phyloP scores from a whole-genome alignment of 257 asterid species.

The Solanum lignicaule region DNA sequence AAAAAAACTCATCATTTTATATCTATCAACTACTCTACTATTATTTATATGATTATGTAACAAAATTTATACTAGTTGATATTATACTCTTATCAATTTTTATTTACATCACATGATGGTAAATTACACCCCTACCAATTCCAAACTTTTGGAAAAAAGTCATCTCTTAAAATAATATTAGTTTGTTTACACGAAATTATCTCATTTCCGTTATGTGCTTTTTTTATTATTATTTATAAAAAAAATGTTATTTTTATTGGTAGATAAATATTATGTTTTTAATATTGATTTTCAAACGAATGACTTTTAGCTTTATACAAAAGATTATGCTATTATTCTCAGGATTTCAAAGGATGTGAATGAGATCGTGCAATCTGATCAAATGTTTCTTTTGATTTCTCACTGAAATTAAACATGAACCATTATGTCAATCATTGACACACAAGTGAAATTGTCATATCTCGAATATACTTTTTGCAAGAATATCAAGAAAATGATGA shows the following conservation, averaged over 20 bases:
- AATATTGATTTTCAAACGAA: too few relatives aligned
- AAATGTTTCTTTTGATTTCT: not conserved
- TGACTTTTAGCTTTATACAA: not conserved
- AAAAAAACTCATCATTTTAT: not conserved
- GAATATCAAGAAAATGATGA: not conserved
- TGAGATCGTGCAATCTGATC: not conserved
- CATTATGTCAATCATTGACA: not conserved
- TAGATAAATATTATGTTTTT: too few relatives aligned
- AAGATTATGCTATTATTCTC: too few relatives aligned
- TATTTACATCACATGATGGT: too few relatives aligned
- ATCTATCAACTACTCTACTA: not conserved
- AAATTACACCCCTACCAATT: not conserved
- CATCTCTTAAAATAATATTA: too few relatives aligned
- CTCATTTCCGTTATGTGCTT: not conserved
- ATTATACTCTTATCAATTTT: not conserved
- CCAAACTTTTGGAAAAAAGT: not conserved
- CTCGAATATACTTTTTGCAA: too few relatives aligned
- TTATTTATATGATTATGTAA: too few relatives aligned
- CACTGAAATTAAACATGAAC: not conserved
- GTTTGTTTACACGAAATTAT: too few relatives aligned
- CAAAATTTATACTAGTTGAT: not conserved
- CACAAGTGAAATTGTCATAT: not conserved
- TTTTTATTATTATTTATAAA: too few relatives aligned
- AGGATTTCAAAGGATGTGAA: too few relatives aligned
- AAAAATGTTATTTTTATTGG: too few relatives aligned